These are phyloP conservation scores for Colletotrichum higginsianum DNA, from an alignment of 2,329 filamentous ascomycete species.

Conservation along the genomic window DNA sequence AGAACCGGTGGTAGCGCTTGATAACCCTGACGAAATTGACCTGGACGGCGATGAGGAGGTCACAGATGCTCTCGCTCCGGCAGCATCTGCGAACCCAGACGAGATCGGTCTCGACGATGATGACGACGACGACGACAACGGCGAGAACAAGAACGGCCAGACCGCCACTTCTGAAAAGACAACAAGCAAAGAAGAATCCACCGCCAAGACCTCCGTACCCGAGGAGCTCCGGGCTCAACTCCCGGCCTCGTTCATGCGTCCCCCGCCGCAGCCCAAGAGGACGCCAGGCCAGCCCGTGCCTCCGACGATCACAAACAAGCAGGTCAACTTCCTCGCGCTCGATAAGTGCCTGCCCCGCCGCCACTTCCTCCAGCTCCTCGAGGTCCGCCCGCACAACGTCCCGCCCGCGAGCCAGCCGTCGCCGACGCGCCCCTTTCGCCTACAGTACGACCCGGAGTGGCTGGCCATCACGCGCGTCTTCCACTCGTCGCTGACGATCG, in stretches of 20 bases:
- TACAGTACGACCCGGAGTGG: slow-evolving; percentile 95
- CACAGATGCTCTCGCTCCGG: neutral
- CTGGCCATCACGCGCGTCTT: slow-evolving; percentile 92
- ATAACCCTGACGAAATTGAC: slow-evolving; percentile 44
- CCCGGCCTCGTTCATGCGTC: slow-evolving; percentile 79
- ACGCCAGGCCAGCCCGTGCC: slow-evolving; percentile 76
- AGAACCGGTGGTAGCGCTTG: slow-evolving; percentile 1
- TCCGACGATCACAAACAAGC: slow-evolving; percentile 80
- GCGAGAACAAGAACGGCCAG: slow-evolving; percentile 40
- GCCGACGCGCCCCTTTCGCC: slow-evolving; percentile 64
- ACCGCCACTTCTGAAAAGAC: slow-evolving; percentile 45
- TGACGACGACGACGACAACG: slow-evolving; percentile 60
- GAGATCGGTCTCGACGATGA: slow-evolving; percentile 80
- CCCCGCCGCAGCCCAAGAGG: slow-evolving; percentile 52
- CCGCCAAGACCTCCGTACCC: slow-evolving; percentile 60
- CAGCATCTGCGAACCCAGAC: slow-evolving; percentile 67
- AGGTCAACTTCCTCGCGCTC: slow-evolving; percentile 87
- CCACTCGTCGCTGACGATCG: slow-evolving; percentile 74
- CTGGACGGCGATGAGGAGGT: slow-evolving; percentile 38
- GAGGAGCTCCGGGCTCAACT: slow-evolving; percentile 80
- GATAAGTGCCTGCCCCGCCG: slow-evolving; percentile 90
- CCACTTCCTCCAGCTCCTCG: slow-evolving; percentile 85
- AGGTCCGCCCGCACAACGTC: slow-evolving; percentile 63
- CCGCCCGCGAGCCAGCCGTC: slow-evolving; percentile 42
- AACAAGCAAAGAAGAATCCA: slow-evolving; percentile 17